A percentile compares a stretch with the other conserved stretches of the same genome.
These are phyloP conservation scores for Diplodia intermedia DNA, from an alignment of 2,329 filamentous ascomycete genomes.

Conservation along the genomic window DNA sequence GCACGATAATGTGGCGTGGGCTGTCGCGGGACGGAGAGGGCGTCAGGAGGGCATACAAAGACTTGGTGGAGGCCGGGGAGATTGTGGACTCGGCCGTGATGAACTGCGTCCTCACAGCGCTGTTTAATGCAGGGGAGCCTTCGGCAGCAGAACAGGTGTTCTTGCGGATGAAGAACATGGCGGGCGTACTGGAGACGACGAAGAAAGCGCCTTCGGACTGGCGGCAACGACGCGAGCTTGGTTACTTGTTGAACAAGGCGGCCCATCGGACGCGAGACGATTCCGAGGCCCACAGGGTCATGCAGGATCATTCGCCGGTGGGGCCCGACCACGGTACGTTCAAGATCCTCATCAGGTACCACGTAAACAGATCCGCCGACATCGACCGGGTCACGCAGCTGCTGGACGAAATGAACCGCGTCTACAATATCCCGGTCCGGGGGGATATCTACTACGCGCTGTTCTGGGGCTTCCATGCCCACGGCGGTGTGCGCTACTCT, in stretches of 20 bases:
- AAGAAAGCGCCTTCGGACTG: slow-evolving; percentile 47
- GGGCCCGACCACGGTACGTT: slow-evolving; percentile 81
- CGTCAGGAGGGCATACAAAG: slow-evolving; percentile 77
- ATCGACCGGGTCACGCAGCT: slow-evolving; percentile 73
- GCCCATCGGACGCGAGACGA: slow-evolving; percentile 50
- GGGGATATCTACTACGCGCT: slow-evolving; percentile 80
- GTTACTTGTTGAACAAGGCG: slow-evolving; percentile 56
- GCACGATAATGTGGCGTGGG: slow-evolving; percentile 83
- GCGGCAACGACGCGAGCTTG: slow-evolving; percentile 53
- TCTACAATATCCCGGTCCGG: slow-evolving; percentile 69
- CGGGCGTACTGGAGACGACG: slow-evolving; percentile 43
- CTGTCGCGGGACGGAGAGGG: slow-evolving; percentile 74
- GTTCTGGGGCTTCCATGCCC: slow-evolving; percentile 79
- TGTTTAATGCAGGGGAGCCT: slow-evolving; percentile 78
- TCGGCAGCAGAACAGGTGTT: slow-evolving; percentile 81
- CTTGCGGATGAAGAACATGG: slow-evolving; percentile 76
- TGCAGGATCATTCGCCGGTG: slow-evolving; percentile 72
- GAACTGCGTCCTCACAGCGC: slow-evolving; percentile 82
- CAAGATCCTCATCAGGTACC: slow-evolving; percentile 77
- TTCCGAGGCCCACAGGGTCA: slow-evolving; percentile 56
- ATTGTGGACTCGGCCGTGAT: slow-evolving; percentile 86
- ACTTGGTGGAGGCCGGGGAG: slow-evolving; percentile 84
- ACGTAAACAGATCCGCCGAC: slow-evolving; percentile 72
- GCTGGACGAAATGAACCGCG: slow-evolving; percentile 79
- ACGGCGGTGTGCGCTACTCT: slow-evolving; percentile 71